Percentiles rank a stretch among this genome's conserved stretches.
These are phyloP conservation scores for Mycena venus DNA, from an alignment of 768 basidiomycete species.

Conservation along the genomic window DNA sequence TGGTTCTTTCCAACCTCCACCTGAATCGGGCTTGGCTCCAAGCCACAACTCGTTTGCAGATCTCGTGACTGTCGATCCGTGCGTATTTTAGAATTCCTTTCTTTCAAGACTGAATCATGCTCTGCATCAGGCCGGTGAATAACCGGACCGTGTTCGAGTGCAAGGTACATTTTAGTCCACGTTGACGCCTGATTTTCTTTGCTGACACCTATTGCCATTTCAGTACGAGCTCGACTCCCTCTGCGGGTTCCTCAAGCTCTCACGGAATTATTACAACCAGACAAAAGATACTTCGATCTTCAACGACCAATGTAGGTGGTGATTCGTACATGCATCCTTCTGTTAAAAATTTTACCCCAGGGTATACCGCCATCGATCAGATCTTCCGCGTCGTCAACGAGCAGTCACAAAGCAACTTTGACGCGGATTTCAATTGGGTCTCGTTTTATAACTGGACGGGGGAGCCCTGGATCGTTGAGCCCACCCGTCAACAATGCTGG, in stretches of 20 bases:
- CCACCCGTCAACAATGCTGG: conserved; percentile 74
- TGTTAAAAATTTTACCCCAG: too few species aligned
- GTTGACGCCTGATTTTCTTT: too few species aligned
- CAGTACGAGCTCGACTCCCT: conserved; percentile 88
- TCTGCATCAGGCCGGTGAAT: conserved; percentile 68
- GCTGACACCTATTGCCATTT: too few species aligned
- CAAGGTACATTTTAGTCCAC: too few species aligned
- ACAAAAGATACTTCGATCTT: conserved; percentile 81
- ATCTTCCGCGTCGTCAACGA: conserved; percentile 84
- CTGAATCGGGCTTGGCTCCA: conserved; percentile 76
- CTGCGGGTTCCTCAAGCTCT: conserved; percentile 84
- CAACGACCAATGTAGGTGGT: conserved; percentile 76
- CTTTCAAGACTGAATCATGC: not conserved
- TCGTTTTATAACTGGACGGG: conserved; percentile 91
- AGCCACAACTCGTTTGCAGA: conserved; percentile 79
- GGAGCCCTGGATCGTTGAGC: conserved; percentile 70
- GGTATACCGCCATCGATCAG: conserved; percentile 76
- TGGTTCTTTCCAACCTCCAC: conserved; percentile 85
- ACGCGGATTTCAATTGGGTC: conserved; percentile 77
- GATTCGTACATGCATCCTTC: too few species aligned
- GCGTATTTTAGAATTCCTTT: conserved; percentile 40
- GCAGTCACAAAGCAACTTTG: conserved; percentile 81
- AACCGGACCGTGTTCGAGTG: conserved; percentile 84
- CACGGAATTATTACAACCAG: conserved; percentile 77
- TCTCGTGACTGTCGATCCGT: conserved; percentile 82